Evolutionary conservation across 305 asterid species (phyloP), one percentile per base, ranked within the genome.

Genomic region (Euphrasia arctica): DNA sequence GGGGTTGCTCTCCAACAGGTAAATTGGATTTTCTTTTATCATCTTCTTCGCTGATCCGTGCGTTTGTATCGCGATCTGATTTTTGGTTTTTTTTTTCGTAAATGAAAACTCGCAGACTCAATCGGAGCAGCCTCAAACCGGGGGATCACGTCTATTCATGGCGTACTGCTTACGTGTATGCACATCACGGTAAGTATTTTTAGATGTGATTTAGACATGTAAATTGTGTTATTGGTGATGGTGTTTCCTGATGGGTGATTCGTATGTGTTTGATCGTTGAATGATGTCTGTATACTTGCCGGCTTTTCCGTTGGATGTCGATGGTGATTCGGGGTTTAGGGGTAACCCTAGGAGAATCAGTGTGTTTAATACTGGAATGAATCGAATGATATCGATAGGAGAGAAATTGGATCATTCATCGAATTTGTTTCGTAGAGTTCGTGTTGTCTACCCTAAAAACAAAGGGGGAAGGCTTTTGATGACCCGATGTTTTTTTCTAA

Each of bases 91-190:
- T 29, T 64, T 58, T 62, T 55, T 4, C 41, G 69, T 70, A 52
- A 12, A 56, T 54, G 32, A 32, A 54, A 61, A 68, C 65, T 41
- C 6, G 66, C 85, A 90, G 97, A 66, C 58, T 85, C 61, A 78
- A 74, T 15, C 78, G 84, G 77, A 74, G 72, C 74, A 78, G 88
- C 75, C 87, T 92, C 60, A 82, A 85, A 62, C 83, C 93, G 11
- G 98, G 98, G 58, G 98, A 92, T 85, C 98, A 89, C 77, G 78
- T 92, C 63, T 92, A 92, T 73, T 89, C 98, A 1, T 92, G 98
- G 97, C 90, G 97, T 4, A 36, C 87, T 15, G 93, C 95, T 54
- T 92, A 89, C 59, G 71, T 85, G 31, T 92, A 92, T 73, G 90
- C 98, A 18, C 98, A 92, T 68, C 98, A 89, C 76, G 98, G 98